phyloP scores from a whole-genome alignment of 1,139 yeast species.

The Pichia sp. region DNA sequence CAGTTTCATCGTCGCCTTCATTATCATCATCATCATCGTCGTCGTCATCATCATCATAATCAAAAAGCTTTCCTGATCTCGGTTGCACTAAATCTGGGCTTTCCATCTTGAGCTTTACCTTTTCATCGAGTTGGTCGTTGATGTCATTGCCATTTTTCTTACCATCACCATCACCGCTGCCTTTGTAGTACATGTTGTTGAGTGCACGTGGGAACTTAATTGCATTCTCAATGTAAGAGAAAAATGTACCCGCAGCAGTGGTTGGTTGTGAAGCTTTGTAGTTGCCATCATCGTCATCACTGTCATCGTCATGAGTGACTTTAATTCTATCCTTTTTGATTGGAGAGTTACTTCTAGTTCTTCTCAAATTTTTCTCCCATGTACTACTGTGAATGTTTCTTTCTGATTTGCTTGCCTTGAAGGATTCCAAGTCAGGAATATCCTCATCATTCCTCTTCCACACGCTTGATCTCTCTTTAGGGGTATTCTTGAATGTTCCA shows the following conservation, averaged over 20 bases:
- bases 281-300: not conserved
- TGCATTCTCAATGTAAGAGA: slow-evolving; percentile 8
- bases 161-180: not conserved
- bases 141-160: not conserved
- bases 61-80: slow-evolving; percentile 20
- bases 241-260: slow-evolving; percentile 3
- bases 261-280: not conserved
- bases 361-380: no score
- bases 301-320: not conserved
- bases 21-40: slow-evolving; percentile 5
- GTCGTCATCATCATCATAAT: slow-evolving; percentile 17
- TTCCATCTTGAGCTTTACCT: slow-evolving; percentile 9
- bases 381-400: not conserved
- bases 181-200: slow-evolving; percentile 4
- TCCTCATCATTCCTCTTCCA: slow-evolving; percentile 3
- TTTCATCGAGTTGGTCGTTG: slow-evolving; percentile 1
- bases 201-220: slow-evolving; percentile 6
- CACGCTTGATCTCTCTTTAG: slow-evolving; percentile 1
- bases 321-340: not conserved
- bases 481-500: slow-evolving; percentile 5
- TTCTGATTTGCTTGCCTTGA: not conserved
- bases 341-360: slow-evolving; percentile 3
- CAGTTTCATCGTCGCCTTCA: not conserved
- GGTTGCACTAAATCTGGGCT: slow-evolving; percentile 14
- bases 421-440: slow-evolving; percentile 6